These are phyloP conservation scores for Aspergillus costaricaensis DNA, from an alignment of 2,329 filamentous ascomycete species.

Conservation along the genomic window DNA sequence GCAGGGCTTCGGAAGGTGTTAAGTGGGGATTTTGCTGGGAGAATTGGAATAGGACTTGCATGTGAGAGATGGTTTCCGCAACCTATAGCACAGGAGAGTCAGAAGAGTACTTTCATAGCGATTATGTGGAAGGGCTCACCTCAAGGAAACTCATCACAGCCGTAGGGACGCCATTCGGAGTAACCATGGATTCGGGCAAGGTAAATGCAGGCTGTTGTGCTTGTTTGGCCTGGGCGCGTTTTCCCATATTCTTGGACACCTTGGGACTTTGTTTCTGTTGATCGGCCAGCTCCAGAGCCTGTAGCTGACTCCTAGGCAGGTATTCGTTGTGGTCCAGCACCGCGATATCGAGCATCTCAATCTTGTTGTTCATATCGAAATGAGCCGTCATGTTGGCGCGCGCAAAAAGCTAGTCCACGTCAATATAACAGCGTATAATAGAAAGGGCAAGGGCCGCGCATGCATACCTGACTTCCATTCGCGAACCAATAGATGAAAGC, in stretches of 20 bases:
- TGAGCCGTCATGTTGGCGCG: slow-evolving; percentile 75
- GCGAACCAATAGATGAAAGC: slow-evolving; percentile 89
- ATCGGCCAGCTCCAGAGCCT: slow-evolving; percentile 53
- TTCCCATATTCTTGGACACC: slow-evolving; percentile 57
- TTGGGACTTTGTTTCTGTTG: slow-evolving; percentile 61
- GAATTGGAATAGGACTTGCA: slow-evolving; percentile 62
- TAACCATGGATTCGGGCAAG: slow-evolving; percentile 47
- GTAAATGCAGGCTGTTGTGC: slow-evolving; percentile 46
- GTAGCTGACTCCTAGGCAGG: slow-evolving; percentile 66
- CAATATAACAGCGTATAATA: not conserved
- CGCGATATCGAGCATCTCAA: slow-evolving; percentile 82
- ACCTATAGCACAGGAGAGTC: slow-evolving; percentile 46
- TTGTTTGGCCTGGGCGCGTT: slow-evolving; percentile 53
- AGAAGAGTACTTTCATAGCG: not conserved
- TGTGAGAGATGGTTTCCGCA: slow-evolving; percentile 65
- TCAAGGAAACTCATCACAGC: slow-evolving; percentile 64
- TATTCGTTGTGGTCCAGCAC: slow-evolving; percentile 80
- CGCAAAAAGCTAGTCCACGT: slow-evolving; percentile 64
- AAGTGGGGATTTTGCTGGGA: slow-evolving; percentile 56
- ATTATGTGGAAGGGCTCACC: slow-evolving; percentile 55
- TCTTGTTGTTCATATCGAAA: slow-evolving; percentile 76
- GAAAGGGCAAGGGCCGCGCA: not conserved
- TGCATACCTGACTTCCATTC: slow-evolving; percentile 75
- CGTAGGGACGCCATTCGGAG: slow-evolving; percentile 57
- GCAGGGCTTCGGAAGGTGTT: slow-evolving; percentile 57